Percentiles rank a stretch among this genome's conserved stretches.
phyloP scores from a whole-genome alignment of 306 rosid species.

The Dalbergia cochinchinensis region DNA sequence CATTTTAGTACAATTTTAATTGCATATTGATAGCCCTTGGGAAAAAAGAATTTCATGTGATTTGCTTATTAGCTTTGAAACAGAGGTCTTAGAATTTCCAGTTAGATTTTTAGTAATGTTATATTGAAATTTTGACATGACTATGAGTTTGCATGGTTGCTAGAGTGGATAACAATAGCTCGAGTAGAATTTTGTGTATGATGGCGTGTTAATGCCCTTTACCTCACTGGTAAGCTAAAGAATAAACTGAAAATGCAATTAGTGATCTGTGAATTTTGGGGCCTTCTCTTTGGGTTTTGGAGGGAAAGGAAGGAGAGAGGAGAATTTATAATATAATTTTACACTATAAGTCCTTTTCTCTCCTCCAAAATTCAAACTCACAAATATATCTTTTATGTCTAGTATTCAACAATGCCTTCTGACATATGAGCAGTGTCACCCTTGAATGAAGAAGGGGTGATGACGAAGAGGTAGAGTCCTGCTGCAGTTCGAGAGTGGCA shows the following conservation, averaged over 20 bases:
- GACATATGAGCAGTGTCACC: not conserved
- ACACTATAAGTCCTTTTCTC: no score
- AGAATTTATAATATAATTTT: no score
- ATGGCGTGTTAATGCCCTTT: not conserved
- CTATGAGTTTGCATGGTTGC: conserved; percentile 20
- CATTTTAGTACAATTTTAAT: conserved; percentile 32
- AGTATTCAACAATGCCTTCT: not conserved
- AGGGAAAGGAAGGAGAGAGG: no score
- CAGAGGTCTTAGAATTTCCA: not conserved
- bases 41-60: not conserved
- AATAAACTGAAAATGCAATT: conserved; percentile 4
- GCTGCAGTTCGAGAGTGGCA: no score
- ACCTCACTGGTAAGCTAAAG: not conserved
- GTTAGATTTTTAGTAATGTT: conserved; percentile 45
- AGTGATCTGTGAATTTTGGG: not conserved
- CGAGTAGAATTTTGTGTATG: no score
- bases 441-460: no score
- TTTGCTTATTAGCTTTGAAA: conserved; percentile 34
- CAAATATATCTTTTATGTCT: no score
- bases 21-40: conserved; percentile 36
- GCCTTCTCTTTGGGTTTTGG: not conserved
- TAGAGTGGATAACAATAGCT: not conserved
- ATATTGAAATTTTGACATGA: conserved; percentile 43
- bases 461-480: no score
- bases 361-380: no score